Conservation (phyloP, 495 filamentous ascomycete species). For the Aspergillus ellipticus region DNA sequence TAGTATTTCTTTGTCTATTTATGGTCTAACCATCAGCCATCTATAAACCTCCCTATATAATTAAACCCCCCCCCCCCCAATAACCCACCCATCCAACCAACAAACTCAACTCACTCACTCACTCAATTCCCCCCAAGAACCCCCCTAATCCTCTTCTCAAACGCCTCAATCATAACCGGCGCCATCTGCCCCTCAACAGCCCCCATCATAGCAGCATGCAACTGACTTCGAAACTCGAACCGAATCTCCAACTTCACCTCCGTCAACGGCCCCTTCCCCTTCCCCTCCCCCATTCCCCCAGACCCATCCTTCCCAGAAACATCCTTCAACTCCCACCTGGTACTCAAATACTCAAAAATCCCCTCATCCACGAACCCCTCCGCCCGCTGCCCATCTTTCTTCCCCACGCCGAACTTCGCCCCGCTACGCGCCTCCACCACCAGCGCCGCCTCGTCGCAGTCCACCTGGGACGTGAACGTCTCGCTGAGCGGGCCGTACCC, state of each 20-base stretch:
- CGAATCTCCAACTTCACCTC: conserved; percentile 71
- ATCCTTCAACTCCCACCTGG: conserved; percentile 62
- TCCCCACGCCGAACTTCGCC: conserved; percentile 27
- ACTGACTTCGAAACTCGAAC: conserved; percentile 79
- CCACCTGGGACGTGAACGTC: conserved; percentile 69
- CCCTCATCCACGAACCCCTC: conserved; percentile 41
- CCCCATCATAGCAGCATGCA: conserved; percentile 74
- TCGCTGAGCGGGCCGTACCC: conserved; percentile 82
- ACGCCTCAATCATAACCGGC: conserved; percentile 84
- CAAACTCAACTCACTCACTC: too few species aligned
- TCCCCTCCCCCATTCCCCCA: conserved; percentile 34
- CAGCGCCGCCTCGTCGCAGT: conserved; percentile 59
- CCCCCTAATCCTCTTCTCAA: conserved; percentile 72
- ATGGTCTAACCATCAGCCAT: neutral
- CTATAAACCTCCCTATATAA: neutral
- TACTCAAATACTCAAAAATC: conserved; percentile 72
- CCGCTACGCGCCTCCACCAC: conserved; percentile 79
- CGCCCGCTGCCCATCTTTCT: conserved; percentile 10
- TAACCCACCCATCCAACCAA: neutral
- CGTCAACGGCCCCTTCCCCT: conserved; percentile 45
- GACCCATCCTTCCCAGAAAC: conserved; percentile 18
- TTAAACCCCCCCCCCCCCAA: neutral
- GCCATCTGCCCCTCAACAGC: conserved; percentile 81
- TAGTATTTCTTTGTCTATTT: conserved; percentile 13
- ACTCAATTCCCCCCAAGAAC: conserved; percentile 32